Evolutionary conservation across 768 basidiomycete species (phyloP).

Genomic region (Hygrophorus pudorinus): DNA sequence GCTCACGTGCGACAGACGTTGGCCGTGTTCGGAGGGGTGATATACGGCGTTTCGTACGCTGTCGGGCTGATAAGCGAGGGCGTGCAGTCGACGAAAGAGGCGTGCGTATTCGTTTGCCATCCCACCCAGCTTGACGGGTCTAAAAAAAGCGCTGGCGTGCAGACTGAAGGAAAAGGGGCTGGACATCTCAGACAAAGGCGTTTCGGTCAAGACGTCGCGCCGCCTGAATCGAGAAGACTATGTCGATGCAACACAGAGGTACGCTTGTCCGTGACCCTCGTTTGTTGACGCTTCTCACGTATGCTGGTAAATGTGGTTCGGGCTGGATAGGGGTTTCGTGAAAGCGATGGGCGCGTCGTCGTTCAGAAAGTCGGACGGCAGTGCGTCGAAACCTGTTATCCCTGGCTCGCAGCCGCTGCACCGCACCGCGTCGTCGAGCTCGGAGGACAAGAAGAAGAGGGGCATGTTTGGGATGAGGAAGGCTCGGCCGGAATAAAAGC

Average conservation of each 20-base stretch:
- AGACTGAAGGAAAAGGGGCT: conserved; percentile 52
- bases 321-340: conserved; percentile 35
- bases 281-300: not conserved
- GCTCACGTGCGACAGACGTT: conserved; percentile 29
- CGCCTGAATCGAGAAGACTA: conserved; percentile 55
- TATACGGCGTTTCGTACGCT: conserved; percentile 32
- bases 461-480: too few species aligned
- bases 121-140: not conserved
- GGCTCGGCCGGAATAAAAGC: too few species aligned
- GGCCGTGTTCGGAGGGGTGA: conserved; percentile 32
- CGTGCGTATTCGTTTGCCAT: conserved; percentile 27
- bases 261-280: conserved; percentile 6
- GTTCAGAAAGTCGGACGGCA: conserved; percentile 20
- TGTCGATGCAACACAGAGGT: conserved; percentile 69
- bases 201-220: conserved; percentile 55
- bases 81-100: conserved; percentile 41
- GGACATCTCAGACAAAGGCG: conserved; percentile 46
- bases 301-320: not conserved
- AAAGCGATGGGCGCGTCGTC: conserved; percentile 40
- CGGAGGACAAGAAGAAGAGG: too few species aligned
- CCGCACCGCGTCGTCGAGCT: too few species aligned
- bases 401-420: too few species aligned
- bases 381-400: too few species aligned
- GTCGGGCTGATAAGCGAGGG: conserved; percentile 29
- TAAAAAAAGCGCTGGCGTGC: not conserved